Evolutionary conservation across 2,329 filamentous ascomycete genomes (phyloP).

Genomic region (Colletotrichum trifolii): DNA sequence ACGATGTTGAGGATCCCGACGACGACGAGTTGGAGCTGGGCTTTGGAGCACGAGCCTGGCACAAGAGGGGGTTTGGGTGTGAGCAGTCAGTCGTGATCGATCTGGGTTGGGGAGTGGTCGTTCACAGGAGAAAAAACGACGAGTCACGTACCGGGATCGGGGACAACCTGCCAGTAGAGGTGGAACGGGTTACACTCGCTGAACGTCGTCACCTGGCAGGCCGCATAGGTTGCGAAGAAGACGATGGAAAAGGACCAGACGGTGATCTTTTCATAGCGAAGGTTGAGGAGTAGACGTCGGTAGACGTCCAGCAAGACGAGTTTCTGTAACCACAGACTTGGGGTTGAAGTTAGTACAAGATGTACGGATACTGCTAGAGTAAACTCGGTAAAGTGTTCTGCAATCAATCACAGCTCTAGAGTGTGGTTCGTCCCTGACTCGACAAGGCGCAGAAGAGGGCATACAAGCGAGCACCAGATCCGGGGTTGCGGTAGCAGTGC

Average conservation of each 20-base stretch:
- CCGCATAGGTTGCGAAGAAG: slow-evolving; percentile 45
- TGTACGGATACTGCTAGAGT: no score
- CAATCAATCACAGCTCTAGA: neutral
- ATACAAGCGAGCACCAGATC: slow-evolving; percentile 12
- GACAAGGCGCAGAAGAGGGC: slow-evolving; percentile 2
- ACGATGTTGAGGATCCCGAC: slow-evolving; percentile 48
- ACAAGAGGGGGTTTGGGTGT: neutral
- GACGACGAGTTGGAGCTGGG: slow-evolving; percentile 46
- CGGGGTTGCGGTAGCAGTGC: slow-evolving; percentile 4
- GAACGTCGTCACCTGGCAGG: slow-evolving; percentile 47
- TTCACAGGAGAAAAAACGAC: neutral
- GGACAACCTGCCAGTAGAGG: slow-evolving; percentile 68
- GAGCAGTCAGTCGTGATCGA: neutral
- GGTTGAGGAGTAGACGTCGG: slow-evolving; percentile 39
- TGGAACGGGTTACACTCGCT: slow-evolving; percentile 56
- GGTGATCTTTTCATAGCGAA: slow-evolving; percentile 40
- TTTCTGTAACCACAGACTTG: slow-evolving; percentile 45
- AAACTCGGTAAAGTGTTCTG: no score
- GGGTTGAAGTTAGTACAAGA: slow-evolving; percentile 6
- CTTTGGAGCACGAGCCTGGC: slow-evolving; percentile 43
- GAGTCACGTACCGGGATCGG: slow-evolving; percentile 45
- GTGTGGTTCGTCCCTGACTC: slow-evolving; percentile 8
- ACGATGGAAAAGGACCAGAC: slow-evolving; percentile 42
- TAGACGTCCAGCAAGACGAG: slow-evolving; percentile 43
- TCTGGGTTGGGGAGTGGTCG: neutral